These are phyloP conservation scores for Boletus fagicola DNA, from an alignment of 768 basidiomycete species.

Conservation along the genomic window DNA sequence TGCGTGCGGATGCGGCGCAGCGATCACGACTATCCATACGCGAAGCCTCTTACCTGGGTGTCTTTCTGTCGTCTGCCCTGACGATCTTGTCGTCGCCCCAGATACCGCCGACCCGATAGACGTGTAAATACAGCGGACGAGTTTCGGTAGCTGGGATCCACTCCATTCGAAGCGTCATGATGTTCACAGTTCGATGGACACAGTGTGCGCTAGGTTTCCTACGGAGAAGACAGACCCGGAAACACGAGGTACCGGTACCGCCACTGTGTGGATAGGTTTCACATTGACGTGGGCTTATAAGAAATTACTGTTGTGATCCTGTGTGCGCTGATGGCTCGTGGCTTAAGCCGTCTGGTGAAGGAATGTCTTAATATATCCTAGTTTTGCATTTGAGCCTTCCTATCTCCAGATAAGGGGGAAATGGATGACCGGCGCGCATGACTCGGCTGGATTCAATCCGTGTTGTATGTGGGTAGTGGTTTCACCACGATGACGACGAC, in stretches of 20 bases:
- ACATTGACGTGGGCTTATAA: background rate
- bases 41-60: constrained; percentile 22
- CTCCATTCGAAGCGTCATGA: constrained; percentile 4
- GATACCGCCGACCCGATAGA: constrained; percentile 30
- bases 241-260: background rate
- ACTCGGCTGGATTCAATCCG: background rate
- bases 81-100: constrained; percentile 31
- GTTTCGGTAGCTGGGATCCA: background rate
- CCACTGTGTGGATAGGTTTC: background rate
- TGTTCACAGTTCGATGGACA: background rate
- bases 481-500: background rate
- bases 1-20: background rate
- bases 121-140: constrained; percentile 22
- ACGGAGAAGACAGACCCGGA: background rate
- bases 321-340: background rate
- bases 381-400: background rate
- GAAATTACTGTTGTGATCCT: background rate
- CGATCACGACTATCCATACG: background rate
- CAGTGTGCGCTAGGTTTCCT: background rate
- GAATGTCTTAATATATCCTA: background rate
- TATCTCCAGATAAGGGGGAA: background rate
- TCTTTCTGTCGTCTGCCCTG: constrained; percentile 27
- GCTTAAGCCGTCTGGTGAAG: background rate
- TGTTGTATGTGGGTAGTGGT: background rate
- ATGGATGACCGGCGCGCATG: background rate